A percentile compares a stretch with the other conserved stretches of the same genome.
phyloP scores from a whole-genome alignment of 2,329 filamentous ascomycete species.

The Fusarium marasasianum region DNA sequence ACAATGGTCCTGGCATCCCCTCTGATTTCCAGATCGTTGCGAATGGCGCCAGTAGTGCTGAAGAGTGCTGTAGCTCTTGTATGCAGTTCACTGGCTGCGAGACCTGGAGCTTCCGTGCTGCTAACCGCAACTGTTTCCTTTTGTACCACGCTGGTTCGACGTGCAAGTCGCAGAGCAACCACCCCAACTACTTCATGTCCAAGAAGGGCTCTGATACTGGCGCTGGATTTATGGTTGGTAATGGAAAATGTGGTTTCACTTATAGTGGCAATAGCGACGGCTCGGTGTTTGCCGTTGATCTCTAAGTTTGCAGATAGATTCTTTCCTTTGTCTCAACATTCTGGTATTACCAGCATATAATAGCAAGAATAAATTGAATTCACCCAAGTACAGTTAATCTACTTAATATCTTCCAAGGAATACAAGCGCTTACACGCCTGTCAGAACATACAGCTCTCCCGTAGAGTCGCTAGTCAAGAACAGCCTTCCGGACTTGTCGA shows the following conservation, averaged over 20 bases:
- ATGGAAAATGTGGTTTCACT: background rate
- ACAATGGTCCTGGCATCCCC: slow-evolving; percentile 2
- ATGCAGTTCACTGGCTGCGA: slow-evolving; percentile 8
- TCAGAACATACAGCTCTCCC: background rate
- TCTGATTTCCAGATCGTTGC: slow-evolving; percentile 6
- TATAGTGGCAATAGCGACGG: slow-evolving; percentile 12
- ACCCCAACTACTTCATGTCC: slow-evolving; percentile 6
- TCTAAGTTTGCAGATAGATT: background rate
- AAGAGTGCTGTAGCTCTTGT: background rate
- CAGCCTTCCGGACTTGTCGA: background rate
- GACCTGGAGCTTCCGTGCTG: background rate
- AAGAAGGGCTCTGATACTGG: slow-evolving; percentile 7
- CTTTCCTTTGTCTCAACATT: too few species aligned
- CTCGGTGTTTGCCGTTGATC: background rate
- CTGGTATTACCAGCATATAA: rapidly evolving
- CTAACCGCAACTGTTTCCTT: slow-evolving; percentile 13
- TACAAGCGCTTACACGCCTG: background rate
- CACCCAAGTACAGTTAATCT: rapidly evolving
- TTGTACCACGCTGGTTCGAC: background rate
- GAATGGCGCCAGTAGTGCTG: background rate
- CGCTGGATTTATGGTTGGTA: background rate
- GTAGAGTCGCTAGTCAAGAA: slow-evolving; percentile 10
- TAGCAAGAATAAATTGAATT: background rate
- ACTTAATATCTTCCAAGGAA: rapidly evolving
- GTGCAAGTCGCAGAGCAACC: background rate